Evolutionary conservation across 2,329 filamentous ascomycete species (phyloP).

Genomic region (Fusarium odoratissimum): DNA sequence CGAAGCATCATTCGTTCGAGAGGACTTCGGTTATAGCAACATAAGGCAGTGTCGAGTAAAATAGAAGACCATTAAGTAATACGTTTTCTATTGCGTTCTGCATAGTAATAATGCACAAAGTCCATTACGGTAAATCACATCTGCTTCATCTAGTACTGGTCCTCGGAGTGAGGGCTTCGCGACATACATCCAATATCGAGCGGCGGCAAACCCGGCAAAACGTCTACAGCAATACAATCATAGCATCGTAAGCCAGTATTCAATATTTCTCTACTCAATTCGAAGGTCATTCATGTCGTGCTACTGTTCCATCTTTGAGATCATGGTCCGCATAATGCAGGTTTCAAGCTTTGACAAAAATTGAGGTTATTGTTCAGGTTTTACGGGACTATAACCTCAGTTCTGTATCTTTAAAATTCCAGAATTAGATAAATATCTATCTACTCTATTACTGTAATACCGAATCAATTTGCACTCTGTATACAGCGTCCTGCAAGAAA

Average conservation of each 20-base stretch:
- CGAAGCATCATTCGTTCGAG: neutral
- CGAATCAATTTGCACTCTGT: neutral
- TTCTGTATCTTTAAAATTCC: too few relatives aligned
- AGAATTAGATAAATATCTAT: neutral
- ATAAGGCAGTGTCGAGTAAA: neutral
- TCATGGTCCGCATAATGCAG: neutral
- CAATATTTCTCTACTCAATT: too few relatives aligned
- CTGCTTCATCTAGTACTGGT: neutral
- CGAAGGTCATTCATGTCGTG: too few relatives aligned
- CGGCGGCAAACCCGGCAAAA: neutral
- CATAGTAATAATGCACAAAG: neutral
- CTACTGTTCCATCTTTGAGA: neutral
- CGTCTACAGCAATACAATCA: neutral
- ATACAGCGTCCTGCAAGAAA: neutral
- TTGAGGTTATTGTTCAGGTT: neutral
- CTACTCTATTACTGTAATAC: too few relatives aligned
- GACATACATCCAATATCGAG: neutral
- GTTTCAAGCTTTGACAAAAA: too few relatives aligned
- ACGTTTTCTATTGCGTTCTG: neutral
- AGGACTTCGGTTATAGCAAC: neutral
- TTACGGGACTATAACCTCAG: neutral
- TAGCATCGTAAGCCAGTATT: neutral
- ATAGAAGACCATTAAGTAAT: neutral
- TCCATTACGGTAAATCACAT: neutral
- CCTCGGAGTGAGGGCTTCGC: neutral